Conservation (phyloP, 495 filamentous ascomycete genomes). For the Halenospora varia region DNA sequence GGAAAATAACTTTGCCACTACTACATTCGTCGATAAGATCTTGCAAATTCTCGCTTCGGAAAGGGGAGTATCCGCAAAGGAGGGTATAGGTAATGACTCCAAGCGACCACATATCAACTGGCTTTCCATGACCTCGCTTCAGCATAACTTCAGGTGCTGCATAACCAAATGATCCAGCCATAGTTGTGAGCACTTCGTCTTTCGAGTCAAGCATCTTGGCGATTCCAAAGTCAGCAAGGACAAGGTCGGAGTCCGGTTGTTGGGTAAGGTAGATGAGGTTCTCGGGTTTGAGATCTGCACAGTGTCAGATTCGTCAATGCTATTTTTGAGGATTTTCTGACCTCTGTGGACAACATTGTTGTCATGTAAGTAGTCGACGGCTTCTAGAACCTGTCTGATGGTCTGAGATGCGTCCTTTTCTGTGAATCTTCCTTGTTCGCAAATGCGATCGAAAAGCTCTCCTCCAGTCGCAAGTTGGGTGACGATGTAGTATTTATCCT, state of each 20-base stretch:
- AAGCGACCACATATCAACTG: slow-evolving; percentile 99
- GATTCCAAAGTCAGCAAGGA: slow-evolving; percentile 97
- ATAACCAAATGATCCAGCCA: slow-evolving; percentile 98
- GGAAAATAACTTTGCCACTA: slow-evolving; percentile 86
- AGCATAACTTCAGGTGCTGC: slow-evolving; percentile 98
- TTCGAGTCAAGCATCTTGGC: slow-evolving; percentile 95
- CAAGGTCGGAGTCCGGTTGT: slow-evolving; percentile 72
- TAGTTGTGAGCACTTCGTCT: slow-evolving; percentile 89
- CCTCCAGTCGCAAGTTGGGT: slow-evolving; percentile 95
- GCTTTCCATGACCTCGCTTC: slow-evolving; percentile 94
- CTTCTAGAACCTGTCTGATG: slow-evolving; percentile 90
- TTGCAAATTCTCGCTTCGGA: slow-evolving; percentile 87
- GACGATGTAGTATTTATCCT: slow-evolving; percentile 99
- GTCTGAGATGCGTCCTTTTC: slow-evolving; percentile 98
- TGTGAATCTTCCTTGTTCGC: slow-evolving; percentile 96
- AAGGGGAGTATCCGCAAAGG: slow-evolving; percentile 98
- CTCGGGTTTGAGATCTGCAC: slow-evolving; percentile 91
- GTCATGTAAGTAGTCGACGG: slow-evolving; percentile 90
- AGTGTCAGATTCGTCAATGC: not conserved
- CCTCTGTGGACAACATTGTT: slow-evolving; percentile 97
- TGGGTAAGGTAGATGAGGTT: slow-evolving; percentile 92
- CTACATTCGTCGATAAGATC: slow-evolving; percentile 96
- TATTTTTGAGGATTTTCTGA: slow-evolving; percentile 25
- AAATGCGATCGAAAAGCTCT: slow-evolving; percentile 97
- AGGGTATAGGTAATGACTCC: slow-evolving; percentile 99